Conservation (phyloP, 768 basidiomycete species). For the Hydnum rufescens region DNA sequence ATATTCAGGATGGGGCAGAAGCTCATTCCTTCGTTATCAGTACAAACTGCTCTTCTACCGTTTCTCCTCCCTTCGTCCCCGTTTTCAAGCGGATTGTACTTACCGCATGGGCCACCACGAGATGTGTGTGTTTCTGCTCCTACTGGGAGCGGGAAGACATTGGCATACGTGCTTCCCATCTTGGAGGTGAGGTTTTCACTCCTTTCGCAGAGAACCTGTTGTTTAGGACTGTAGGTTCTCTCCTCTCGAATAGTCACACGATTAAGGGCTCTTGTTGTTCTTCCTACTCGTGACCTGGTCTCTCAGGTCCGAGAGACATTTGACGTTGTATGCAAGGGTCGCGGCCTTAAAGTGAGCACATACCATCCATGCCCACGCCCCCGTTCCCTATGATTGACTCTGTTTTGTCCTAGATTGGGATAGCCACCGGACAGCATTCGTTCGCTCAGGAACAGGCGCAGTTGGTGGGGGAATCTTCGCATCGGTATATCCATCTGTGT, state of each 20-base stretch:
- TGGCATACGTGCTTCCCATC: constrained; percentile 89
- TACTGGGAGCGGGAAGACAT: constrained; percentile 93
- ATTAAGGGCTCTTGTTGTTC: constrained; percentile 68
- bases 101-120: constrained; percentile 40
- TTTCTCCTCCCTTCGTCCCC: constrained; percentile 49
- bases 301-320: constrained; percentile 83
- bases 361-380: not conserved
- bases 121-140: constrained; percentile 94
- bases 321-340: constrained; percentile 65
- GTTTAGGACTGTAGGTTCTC: constrained; percentile 33
- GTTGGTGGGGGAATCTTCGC: constrained; percentile 40
- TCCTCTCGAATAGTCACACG: constrained; percentile 58
- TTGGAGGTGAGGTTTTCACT: constrained; percentile 38
- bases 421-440: constrained; percentile 83
- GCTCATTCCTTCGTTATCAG: constrained; percentile 24
- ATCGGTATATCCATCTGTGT: constrained; percentile 24
- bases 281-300: constrained; percentile 90
- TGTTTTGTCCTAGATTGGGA: constrained; percentile 33
- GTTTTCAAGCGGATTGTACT: constrained; percentile 28
- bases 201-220: not conserved
- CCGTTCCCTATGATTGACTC: not conserved
- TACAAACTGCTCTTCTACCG: constrained; percentile 77
- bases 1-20: not conserved
- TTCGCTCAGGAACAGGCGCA: constrained; percentile 81
- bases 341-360: constrained; percentile 53